Evolutionary conservation across 1,284 basidiomycete genomes (phyloP).

Genomic region (Apiotrichum sp.): DNA sequence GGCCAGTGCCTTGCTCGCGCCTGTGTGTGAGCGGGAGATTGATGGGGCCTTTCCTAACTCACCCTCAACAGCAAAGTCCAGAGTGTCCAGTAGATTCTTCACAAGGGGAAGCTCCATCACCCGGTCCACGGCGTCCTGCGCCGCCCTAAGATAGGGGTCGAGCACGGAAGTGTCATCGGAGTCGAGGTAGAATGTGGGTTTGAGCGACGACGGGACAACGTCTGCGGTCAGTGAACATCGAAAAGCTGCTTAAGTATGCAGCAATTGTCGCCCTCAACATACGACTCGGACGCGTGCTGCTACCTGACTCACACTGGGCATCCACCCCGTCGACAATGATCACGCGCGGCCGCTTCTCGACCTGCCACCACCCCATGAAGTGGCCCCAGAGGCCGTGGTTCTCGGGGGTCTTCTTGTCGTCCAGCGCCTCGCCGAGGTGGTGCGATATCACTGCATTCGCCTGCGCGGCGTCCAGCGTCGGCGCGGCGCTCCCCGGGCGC

Average conservation of each 20-base stretch:
- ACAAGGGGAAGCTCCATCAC: constrained; percentile 10
- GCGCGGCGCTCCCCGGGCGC: constrained; percentile 14
- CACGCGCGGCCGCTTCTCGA: constrained; percentile 29
- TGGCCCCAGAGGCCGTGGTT: constrained; percentile 43
- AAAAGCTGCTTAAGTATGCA: too few relatives aligned
- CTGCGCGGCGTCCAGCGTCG: constrained; percentile 38
- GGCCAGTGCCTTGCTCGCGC: constrained; percentile 33
- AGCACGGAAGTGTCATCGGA: constrained; percentile 7
- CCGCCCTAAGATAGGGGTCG: constrained; percentile 9
- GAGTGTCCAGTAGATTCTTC: constrained; percentile 13
- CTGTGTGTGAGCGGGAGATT: constrained; percentile 21
- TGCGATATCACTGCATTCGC: constrained; percentile 44
- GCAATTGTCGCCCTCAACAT: too few relatives aligned
- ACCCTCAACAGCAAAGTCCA: constrained; percentile 9
- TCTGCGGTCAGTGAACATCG: not conserved
- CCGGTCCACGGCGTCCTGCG: constrained; percentile 6
- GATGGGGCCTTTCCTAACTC: not conserved
- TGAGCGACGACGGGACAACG: not conserved
- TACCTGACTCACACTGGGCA: constrained; percentile 29
- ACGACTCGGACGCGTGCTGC: not conserved
- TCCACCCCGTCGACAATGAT: constrained; percentile 40
- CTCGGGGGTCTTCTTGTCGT: constrained; percentile 34
- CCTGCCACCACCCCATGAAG: constrained; percentile 25
- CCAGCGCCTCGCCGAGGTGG: constrained; percentile 38
- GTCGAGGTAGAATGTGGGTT: constrained; percentile 15